phyloP scores from a whole-genome alignment of 352 stramenopile species.

The Phytophthora megakarya region DNA sequence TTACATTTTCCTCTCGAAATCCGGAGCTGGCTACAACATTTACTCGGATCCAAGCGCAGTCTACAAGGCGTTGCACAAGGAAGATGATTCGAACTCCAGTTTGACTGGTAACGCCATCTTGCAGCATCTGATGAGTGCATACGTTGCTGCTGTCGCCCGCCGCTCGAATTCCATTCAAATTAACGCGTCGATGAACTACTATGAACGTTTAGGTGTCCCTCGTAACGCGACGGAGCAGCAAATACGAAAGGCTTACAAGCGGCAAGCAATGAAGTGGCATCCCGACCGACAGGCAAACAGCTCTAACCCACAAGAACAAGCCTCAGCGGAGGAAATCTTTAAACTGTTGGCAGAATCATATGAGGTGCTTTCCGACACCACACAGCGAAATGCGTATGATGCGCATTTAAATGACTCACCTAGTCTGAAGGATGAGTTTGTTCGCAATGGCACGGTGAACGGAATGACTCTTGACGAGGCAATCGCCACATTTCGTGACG shows the following conservation, averaged over 20 bases:
- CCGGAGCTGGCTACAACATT: slow-evolving; percentile 53
- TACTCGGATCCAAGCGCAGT: slow-evolving; percentile 52
- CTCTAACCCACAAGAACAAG: slow-evolving; percentile 56
- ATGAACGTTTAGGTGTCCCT: slow-evolving; percentile 76
- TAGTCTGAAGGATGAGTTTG: slow-evolving; percentile 76
- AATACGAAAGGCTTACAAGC: slow-evolving; percentile 79
- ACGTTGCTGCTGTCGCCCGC: slow-evolving; percentile 68
- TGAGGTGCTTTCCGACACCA: slow-evolving; percentile 73
- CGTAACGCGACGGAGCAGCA: slow-evolving; percentile 66
- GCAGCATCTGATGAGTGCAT: slow-evolving; percentile 87
- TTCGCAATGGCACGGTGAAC: slow-evolving; percentile 75
- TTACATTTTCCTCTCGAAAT: slow-evolving; percentile 81
- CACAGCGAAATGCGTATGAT: slow-evolving; percentile 71
- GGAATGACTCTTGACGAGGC: slow-evolving; percentile 87
- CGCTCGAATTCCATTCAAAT: slow-evolving; percentile 83
- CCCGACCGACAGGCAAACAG: slow-evolving; percentile 76
- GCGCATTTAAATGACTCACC: slow-evolving; percentile 49
- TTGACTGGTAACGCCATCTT: slow-evolving; percentile 79
- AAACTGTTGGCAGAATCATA: slow-evolving; percentile 87
- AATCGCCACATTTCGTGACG: slow-evolving; percentile 78
- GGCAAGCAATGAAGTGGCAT: slow-evolving; percentile 86
- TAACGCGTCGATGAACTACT: slow-evolving; percentile 85
- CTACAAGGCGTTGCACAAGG: slow-evolving; percentile 43
- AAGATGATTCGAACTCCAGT: slow-evolving; percentile 53
- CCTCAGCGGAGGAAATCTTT: slow-evolving; percentile 78